Evolutionary conservation across 768 basidiomycete species (phyloP).

Genomic region (Artomyces pyxidatus): DNA sequence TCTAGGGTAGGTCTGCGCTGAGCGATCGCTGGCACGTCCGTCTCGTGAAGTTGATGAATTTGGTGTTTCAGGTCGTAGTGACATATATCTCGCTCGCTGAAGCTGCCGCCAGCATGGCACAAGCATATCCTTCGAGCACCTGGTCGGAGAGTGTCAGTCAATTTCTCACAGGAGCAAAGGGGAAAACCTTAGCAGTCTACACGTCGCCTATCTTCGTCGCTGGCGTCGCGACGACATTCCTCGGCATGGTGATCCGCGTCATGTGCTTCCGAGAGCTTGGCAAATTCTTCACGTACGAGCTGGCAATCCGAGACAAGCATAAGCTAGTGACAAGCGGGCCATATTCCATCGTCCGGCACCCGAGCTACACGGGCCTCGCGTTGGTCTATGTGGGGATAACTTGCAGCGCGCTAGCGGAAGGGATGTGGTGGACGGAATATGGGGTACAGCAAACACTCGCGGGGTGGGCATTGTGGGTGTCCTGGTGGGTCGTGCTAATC

Average conservation of each 20-base stretch:
- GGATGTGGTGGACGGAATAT: neutral
- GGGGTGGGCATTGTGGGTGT: neutral
- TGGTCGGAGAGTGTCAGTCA: too few relatives aligned
- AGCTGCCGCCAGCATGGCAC: too few relatives aligned
- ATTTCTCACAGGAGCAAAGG: too few relatives aligned
- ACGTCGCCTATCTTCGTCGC: too few relatives aligned
- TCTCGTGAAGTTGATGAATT: too few relatives aligned
- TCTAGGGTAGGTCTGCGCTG: too few relatives aligned
- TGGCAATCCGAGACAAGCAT: neutral
- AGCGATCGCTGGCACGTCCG: too few relatives aligned
- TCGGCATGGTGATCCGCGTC: neutral
- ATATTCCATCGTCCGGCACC: conserved; percentile 1
- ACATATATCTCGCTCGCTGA: too few relatives aligned
- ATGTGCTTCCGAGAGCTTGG: neutral
- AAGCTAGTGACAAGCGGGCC: neutral
- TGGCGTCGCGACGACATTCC: too few relatives aligned
- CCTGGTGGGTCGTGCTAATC: neutral
- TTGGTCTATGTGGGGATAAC: neutral
- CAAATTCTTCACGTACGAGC: neutral
- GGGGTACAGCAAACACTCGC: neutral
- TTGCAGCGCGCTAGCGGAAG: neutral
- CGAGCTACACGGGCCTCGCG: conserved; percentile 8
- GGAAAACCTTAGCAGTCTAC: too few relatives aligned
- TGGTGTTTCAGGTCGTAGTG: too few relatives aligned
- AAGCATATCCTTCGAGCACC: too few relatives aligned